These are phyloP conservation scores for Astrothelium macrocarpum DNA, from an alignment of 495 filamentous ascomycete species.

Conservation along the genomic window DNA sequence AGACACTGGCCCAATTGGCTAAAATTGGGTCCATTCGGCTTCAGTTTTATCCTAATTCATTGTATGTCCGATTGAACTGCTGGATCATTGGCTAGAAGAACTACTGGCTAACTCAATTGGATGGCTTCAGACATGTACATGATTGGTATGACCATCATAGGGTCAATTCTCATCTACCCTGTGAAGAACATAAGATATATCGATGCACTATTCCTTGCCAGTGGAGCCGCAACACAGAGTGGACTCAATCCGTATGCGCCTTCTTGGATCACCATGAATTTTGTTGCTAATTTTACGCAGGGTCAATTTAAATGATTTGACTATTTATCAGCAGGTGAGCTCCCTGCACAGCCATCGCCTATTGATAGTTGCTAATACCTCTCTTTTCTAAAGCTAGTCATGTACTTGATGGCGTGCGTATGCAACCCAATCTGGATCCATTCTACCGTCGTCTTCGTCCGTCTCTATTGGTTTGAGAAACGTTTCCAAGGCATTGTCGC, in stretches of 20 bases:
- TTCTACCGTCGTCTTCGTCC: conserved; percentile 75
- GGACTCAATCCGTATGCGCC: conserved; percentile 65
- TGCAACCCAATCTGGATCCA: conserved; percentile 85
- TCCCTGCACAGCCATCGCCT: neutral
- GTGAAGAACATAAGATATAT: conserved; percentile 58
- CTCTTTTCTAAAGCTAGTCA: conserved; percentile 28
- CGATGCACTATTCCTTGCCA: conserved; percentile 79
- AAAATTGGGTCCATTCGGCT: neutral
- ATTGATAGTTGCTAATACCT: neutral
- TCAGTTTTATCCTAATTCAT: neutral
- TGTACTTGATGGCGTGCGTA: conserved; percentile 48
- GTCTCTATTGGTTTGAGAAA: conserved; percentile 96
- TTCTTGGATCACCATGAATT: neutral
- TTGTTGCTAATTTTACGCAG: conserved; percentile 25
- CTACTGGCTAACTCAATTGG: neutral
- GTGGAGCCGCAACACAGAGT: conserved; percentile 77
- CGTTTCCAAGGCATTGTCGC: conserved; percentile 71
- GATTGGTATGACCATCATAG: conserved; percentile 54
- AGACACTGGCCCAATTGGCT: conserved; percentile 3
- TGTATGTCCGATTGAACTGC: neutral
- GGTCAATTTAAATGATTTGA: conserved; percentile 63
- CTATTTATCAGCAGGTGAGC: conserved; percentile 61
- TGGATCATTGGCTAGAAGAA: neutral
- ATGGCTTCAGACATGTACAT: conserved; percentile 55
- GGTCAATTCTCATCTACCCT: conserved; percentile 68